phyloP scores from a whole-genome alignment of 495 filamentous ascomycete genomes.

The Daldinia decipiens region DNA sequence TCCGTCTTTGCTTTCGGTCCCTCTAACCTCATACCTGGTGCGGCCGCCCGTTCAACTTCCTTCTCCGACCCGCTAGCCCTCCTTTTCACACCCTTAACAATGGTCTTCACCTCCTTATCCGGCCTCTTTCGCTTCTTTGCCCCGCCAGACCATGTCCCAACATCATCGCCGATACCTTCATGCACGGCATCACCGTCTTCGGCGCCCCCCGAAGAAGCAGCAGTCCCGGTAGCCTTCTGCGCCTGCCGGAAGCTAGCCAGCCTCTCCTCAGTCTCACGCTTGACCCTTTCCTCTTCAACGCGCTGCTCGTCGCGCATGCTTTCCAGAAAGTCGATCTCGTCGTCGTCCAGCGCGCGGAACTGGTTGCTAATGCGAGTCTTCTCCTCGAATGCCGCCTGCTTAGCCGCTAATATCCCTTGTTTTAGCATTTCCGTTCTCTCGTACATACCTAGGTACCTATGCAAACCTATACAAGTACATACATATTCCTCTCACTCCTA shows the following conservation, averaged over 20 bases:
- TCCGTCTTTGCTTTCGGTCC: not conserved
- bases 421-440: not conserved
- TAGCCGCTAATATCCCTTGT: constrained; percentile 69
- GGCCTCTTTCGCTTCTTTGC: constrained; percentile 40
- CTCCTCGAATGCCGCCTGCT: constrained; percentile 97
- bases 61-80: constrained; percentile 30
- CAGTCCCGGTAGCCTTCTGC: constrained; percentile 57
- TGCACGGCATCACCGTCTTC: constrained; percentile 38
- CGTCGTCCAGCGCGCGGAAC: constrained; percentile 92
- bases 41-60: not conserved
- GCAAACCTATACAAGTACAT: no score
- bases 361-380: constrained; percentile 87
- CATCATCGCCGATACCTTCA: constrained; percentile 15
- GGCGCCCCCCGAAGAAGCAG: constrained; percentile 41
- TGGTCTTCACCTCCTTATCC: constrained; percentile 33
- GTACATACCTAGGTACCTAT: no score
- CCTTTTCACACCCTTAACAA: constrained; percentile 32
- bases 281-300: constrained; percentile 76
- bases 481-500: not conserved
- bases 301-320: constrained; percentile 74
- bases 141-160: constrained; percentile 9
- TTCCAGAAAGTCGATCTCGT: constrained; percentile 92
- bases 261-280: constrained; percentile 77
- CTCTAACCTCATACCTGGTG: not conserved
- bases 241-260: constrained; percentile 74